Percentiles rank a stretch among this genome's conserved stretches.
Conservation (phyloP, 2,329 filamentous ascomycete species). For the Bipolaris oryzae region DNA sequence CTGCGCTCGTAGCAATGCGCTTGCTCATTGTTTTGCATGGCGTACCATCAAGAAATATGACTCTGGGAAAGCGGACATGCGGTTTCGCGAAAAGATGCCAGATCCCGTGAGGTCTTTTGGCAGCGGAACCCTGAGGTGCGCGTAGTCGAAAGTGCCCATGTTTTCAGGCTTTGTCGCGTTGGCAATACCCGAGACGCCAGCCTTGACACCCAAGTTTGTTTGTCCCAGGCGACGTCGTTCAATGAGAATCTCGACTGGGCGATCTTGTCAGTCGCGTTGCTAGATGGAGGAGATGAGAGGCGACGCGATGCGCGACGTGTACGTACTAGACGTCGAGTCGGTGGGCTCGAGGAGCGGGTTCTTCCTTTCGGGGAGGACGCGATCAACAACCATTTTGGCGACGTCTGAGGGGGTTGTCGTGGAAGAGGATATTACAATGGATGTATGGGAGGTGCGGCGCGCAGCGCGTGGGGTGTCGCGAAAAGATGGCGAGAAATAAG, state of each 20-base stretch:
- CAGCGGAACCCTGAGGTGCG: constrained; percentile 88
- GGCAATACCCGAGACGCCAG: constrained; percentile 71
- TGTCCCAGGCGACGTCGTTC: constrained; percentile 87
- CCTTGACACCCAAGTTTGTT: constrained; percentile 85
- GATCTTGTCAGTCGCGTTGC: constrained; percentile 27
- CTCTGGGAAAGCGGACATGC: constrained; percentile 69
- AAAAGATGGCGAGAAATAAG: constrained; percentile 13
- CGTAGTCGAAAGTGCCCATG: constrained; percentile 90
- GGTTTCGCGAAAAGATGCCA: constrained; percentile 82
- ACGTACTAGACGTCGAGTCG: constrained; percentile 68
- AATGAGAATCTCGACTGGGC: constrained; percentile 65
- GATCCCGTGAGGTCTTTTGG: constrained; percentile 86
- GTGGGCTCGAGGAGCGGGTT: constrained; percentile 70
- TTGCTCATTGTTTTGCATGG: constrained; percentile 18
- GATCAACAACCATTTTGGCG: constrained; percentile 42
- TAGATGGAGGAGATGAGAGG: constrained; percentile 23
- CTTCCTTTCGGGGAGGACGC: constrained; percentile 64
- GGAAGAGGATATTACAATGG: constrained; percentile 14
- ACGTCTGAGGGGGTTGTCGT: constrained; percentile 3
- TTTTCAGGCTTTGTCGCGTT: constrained; percentile 75
- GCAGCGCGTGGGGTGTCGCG: constrained; percentile 31
- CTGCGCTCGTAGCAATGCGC: constrained; percentile 14
- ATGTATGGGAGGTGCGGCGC: constrained; percentile 29
- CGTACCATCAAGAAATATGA: constrained; percentile 93
- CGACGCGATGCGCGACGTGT: constrained; percentile 26